These are phyloP conservation scores for Thelonectria rubi DNA, from an alignment of 2,329 filamentous ascomycete species.

Conservation along the genomic window DNA sequence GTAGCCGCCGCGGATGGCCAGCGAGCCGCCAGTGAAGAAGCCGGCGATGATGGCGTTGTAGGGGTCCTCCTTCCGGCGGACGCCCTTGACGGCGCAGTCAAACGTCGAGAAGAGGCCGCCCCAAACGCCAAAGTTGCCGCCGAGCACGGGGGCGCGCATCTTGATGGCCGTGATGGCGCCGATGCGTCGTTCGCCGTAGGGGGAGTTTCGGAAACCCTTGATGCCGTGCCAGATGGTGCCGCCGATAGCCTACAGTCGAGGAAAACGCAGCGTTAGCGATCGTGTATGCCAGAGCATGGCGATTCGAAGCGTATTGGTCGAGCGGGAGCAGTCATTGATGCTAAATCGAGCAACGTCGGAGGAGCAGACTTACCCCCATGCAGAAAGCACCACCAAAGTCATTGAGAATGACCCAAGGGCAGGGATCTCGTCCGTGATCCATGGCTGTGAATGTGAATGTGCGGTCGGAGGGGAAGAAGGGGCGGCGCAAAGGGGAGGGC, in stretches of 20 bases:
- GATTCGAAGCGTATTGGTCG: constrained; percentile 6
- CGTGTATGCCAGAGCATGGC: constrained; percentile 33
- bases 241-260: constrained; percentile 68
- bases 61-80: constrained; percentile 95
- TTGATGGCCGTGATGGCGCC: constrained; percentile 97
- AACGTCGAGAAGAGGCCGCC: constrained; percentile 95
- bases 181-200: constrained; percentile 93
- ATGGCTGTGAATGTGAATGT: constrained; percentile 55
- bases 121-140: constrained; percentile 98
- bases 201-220: constrained; percentile 90
- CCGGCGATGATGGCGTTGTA: constrained; percentile 98
- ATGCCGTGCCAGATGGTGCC: constrained; percentile 95
- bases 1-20: constrained; percentile 90
- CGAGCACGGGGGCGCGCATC: constrained; percentile 92
- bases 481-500: constrained; percentile 8
- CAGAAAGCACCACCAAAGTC: constrained; percentile 97
- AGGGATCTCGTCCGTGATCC: constrained; percentile 97
- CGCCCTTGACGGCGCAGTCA: constrained; percentile 95
- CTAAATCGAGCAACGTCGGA: constrained; percentile 18
- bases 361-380: constrained; percentile 79
- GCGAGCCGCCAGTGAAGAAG: constrained; percentile 92
- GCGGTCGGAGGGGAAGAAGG: constrained; percentile 10
- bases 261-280: constrained; percentile 7
- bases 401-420: constrained; percentile 94
- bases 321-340: not conserved